Base-by-base conservation (phyloP, 139 green algal genomes). In the Closterium sp. region DNA sequence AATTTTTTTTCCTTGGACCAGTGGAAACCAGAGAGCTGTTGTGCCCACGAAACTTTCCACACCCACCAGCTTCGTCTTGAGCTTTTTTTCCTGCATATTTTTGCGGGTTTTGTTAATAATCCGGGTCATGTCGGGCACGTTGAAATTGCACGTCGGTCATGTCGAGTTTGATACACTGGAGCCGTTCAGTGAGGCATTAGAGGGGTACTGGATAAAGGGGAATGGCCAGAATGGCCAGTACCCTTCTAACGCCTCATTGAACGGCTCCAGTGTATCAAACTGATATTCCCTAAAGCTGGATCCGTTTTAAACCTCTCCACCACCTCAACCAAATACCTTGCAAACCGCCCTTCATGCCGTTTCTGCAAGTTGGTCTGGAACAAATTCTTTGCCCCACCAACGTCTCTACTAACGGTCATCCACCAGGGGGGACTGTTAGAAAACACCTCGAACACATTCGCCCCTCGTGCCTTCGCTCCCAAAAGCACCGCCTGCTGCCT, bases 131-230 rank as follows among this genome's bases (percentile, higher is more conserved):
- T 76, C 34, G 2, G 33, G 19, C 31, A 84, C 7, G 23, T 55
- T 34, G 84, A 94, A 95, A 55, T 92, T 92, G 85, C 93, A 95
- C 5, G 90, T 90, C 87, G 94, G 90, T 84, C 94, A 90, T 84
- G 87, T 92, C 83, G n/a, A n/a, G n/a, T n/a, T n/a, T n/a, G n/a
- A n/a, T n/a, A n/a, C n/a, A n/a, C n/a, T n/a, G n/a, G n/a, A n/a
- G n/a, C n/a, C n/a, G n/a, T n/a, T n/a, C n/a, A n/a, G n/a, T n/a
- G n/a, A n/a, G n/a, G n/a, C n/a, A n/a, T n/a, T n/a, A n/a, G n/a
- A n/a, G n/a, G n/a, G n/a, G n/a, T n/a, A n/a, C n/a, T n/a, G n/a
- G n/a, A n/a, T n/a, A n/a, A n/a, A n/a, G n/a, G n/a, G n/a, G n/a
- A n/a, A n/a, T n/a, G 89, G 91, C 31, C 90, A 87, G 23, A 34